Conservation (phyloP, 1,284 basidiomycete genomes). For the Pisolithus thermaeus region DNA sequence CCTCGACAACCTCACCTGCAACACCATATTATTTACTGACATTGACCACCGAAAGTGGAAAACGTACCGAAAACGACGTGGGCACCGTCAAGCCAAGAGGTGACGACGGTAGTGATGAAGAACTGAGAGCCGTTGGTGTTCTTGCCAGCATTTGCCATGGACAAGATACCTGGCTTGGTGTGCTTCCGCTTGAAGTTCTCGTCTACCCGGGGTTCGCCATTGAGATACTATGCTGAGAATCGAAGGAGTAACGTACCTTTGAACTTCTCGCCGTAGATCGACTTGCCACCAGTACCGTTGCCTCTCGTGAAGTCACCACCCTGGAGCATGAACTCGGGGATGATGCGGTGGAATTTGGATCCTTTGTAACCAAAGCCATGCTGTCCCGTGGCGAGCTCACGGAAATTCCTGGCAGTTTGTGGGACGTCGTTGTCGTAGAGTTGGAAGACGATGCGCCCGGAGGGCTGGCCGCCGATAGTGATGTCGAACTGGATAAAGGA, state of each 20-base stretch:
- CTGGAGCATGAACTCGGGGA: conserved; percentile 58
- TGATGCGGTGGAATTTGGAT: conserved; percentile 79
- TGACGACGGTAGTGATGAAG: conserved; percentile 68
- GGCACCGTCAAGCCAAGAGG: conserved; percentile 69
- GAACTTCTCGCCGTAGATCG: conserved; percentile 88
- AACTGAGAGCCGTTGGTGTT: conserved; percentile 58
- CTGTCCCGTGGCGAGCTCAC: conserved; percentile 80
- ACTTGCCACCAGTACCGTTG: conserved; percentile 89
- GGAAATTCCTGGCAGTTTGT: conserved; percentile 82
- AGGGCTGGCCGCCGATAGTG: conserved; percentile 45
- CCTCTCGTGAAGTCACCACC: conserved; percentile 67
- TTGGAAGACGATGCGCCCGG: conserved; percentile 79
- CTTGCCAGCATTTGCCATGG: conserved; percentile 83
- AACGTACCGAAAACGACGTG: conserved; percentile 77
- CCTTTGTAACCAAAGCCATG: conserved; percentile 61
- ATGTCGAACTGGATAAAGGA: conserved; percentile 66
- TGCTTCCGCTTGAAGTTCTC: conserved; percentile 86
- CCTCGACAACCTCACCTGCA: conserved; percentile 58
- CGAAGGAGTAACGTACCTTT: conserved; percentile 38
- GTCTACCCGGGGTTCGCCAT: conserved; percentile 43
- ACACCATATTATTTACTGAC: background rate
- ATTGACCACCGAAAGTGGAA: background rate
- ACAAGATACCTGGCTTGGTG: conserved; percentile 76
- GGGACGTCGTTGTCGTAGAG: conserved; percentile 74
- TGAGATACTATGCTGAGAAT: background rate